These are phyloP conservation scores for Calonectria pauciramosa DNA, from an alignment of 2,329 filamentous ascomycete genomes.

Conservation along the genomic window DNA sequence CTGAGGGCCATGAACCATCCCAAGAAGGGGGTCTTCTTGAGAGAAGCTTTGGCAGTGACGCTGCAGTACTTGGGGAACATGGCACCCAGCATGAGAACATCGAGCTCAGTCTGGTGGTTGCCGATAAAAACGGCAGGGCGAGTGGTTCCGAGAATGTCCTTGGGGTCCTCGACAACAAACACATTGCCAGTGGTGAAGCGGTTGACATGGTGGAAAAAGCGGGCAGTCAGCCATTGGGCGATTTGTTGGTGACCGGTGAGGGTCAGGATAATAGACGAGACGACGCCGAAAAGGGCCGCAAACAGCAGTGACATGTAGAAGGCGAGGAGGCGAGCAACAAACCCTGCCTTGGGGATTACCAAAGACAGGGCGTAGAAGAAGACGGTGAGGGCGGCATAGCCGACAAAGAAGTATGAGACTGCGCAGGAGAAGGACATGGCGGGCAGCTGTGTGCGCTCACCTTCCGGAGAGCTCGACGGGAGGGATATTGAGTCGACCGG, in stretches of 20 bases:
- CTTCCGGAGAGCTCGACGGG: neutral
- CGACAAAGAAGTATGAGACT: constrained; percentile 62
- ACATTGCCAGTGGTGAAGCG: constrained; percentile 79
- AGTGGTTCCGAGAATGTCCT: constrained; percentile 71
- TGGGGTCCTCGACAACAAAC: constrained; percentile 80
- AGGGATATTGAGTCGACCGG: neutral
- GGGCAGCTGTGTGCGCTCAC: constrained; percentile 18
- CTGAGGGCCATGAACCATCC: constrained; percentile 95
- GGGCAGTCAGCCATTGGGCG: constrained; percentile 87
- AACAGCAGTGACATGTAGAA: constrained; percentile 73
- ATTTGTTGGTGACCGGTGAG: constrained; percentile 79
- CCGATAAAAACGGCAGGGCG: constrained; percentile 92
- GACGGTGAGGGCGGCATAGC: constrained; percentile 65
- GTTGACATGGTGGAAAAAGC: constrained; percentile 87
- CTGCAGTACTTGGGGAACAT: constrained; percentile 94
- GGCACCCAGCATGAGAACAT: constrained; percentile 89
- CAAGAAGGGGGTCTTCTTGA: constrained; percentile 85
- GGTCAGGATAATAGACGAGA: constrained; percentile 80
- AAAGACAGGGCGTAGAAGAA: constrained; percentile 74
- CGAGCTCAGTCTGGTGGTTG: constrained; percentile 97
- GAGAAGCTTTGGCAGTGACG: constrained; percentile 90
- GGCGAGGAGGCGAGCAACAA: constrained; percentile 77
- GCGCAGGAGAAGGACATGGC: constrained; percentile 56
- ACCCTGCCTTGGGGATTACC: constrained; percentile 71
- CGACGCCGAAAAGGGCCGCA: constrained; percentile 79